Evolutionary conservation across 768 basidiomycete genomes (phyloP), one percentile per base, ranked within the genome.

Genomic region (Suillus placidus): DNA sequence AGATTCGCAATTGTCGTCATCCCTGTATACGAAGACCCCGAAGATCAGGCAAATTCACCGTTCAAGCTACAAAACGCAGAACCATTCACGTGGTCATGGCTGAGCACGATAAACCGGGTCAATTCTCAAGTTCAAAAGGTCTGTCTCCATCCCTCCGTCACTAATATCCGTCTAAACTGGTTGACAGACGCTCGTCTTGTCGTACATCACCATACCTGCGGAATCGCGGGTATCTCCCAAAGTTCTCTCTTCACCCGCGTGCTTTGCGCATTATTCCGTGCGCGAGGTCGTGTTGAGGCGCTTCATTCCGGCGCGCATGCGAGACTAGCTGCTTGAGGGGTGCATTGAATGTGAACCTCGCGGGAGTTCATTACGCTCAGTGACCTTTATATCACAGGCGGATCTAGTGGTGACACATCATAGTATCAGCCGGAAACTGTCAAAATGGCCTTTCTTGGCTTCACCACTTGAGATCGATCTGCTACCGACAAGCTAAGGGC

Each of bases 1-100:
- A 99, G 97, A 72, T 97, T 99, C 70, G 93, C 95, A 0, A 78
- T 97, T 43, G 87, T 96, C n/a, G 84, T 97, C 23, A 87, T 94
- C 67, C 97, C 97, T 0, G 89, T 91, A 3, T 99, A 98, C 71
- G 90, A 94, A 80, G 92, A 96, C 70, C 84, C 87, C 0, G 79
- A 81, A 58, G 96, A 98, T 74, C 85, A 85, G 66, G 78, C 81
- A 30, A 74, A 82, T 0, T 94, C 92, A 4, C 85, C 87, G 0
- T 86, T 90, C 69, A 76, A 83, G 30, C 80, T 93, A 2, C 85
- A 85, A 65, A 92, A 93, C 63, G 78, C 85, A 2, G 79, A 84
- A 23, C 92, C 92, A 2, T 92, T 93, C 72, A 81, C 89, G 12
- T 99, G 97, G 97, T 86, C 93, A 14, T 54, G 51, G 51, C 26